Evolutionary conservation across 192 early-diverging fungal genomes (phyloP).

Genomic region (Coemansia sp.): DNA sequence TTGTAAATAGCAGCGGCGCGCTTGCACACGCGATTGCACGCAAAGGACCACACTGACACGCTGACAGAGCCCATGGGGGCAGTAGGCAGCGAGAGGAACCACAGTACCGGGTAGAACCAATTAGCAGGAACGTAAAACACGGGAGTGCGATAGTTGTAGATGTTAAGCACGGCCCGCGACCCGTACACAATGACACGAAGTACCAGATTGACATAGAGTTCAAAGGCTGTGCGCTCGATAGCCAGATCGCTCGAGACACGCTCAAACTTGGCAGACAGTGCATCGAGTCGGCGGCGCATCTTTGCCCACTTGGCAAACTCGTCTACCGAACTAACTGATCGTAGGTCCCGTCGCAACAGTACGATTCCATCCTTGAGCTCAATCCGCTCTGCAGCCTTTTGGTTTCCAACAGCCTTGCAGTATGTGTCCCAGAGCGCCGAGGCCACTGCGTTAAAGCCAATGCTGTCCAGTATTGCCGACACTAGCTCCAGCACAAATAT

Average conservation of each 20-base stretch:
- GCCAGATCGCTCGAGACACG: constrained; percentile 62
- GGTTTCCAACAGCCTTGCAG: constrained; percentile 37
- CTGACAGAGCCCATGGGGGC: constrained; percentile 79
- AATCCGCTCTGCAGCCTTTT: constrained; percentile 55
- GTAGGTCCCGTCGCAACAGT: constrained; percentile 64
- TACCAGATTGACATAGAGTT: constrained; percentile 73
- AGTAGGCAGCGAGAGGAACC: constrained; percentile 69
- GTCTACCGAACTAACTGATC: constrained; percentile 75
- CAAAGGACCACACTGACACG: constrained; percentile 74
- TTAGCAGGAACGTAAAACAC: constrained; percentile 77
- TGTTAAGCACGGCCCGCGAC: constrained; percentile 61
- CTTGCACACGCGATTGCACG: constrained; percentile 66
- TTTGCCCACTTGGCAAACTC: constrained; percentile 94
- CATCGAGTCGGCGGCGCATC: constrained; percentile 78
- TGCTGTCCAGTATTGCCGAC: constrained; percentile 59
- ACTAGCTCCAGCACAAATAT: constrained; percentile 66
- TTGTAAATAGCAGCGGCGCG: constrained; percentile 35
- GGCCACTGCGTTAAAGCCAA: constrained; percentile 59
- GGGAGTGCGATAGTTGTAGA: constrained; percentile 67
- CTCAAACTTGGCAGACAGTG: constrained; percentile 69
- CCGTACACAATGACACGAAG: constrained; percentile 68
- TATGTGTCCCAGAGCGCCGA: constrained; percentile 45
- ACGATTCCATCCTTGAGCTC: constrained; percentile 65
- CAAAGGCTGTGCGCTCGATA: constrained; percentile 69
- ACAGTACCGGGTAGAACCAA: constrained; percentile 77